These are phyloP conservation scores for Dactylorhiza incarnata DNA, from an alignment of 106 monocot species.

Conservation along the genomic window DNA sequence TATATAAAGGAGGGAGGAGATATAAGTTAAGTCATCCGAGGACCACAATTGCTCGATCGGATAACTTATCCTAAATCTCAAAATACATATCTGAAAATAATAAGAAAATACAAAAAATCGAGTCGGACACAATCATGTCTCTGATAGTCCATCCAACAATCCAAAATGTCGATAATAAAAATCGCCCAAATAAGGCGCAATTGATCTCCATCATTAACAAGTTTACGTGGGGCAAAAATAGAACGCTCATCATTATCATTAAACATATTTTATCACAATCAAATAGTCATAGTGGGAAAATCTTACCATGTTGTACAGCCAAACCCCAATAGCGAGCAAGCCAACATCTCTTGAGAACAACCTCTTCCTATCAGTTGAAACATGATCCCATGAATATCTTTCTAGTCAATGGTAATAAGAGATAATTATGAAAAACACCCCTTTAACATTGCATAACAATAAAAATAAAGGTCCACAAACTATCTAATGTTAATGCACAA, in stretches of 20 bases:
- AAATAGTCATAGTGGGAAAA: background rate
- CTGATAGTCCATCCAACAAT: no score
- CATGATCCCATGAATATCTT: background rate
- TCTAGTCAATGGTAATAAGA: background rate
- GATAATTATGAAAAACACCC: no score
- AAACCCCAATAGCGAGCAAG: slow-evolving; percentile 82
- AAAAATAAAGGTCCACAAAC: background rate
- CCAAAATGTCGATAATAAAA: no score
- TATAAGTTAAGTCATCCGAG: no score
- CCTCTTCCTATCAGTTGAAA: slow-evolving; percentile 57
- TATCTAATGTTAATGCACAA: slow-evolving; percentile 1
- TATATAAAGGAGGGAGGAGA: no score
- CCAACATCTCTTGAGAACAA: slow-evolving; percentile 85
- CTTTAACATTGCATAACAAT: background rate
- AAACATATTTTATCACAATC: background rate
- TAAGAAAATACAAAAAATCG: no score
- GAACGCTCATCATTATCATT: background rate
- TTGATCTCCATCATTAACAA: background rate
- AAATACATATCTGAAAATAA: no score
- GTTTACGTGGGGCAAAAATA: background rate
- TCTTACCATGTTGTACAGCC: slow-evolving; percentile 68
- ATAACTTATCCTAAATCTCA: no score
- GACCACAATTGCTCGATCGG: no score
- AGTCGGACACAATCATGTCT: no score
- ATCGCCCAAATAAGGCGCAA: no score